Evolutionary conservation across 2,329 filamentous ascomycete genomes (phyloP).

Genomic region (Beauveria pseudobassiana): DNA sequence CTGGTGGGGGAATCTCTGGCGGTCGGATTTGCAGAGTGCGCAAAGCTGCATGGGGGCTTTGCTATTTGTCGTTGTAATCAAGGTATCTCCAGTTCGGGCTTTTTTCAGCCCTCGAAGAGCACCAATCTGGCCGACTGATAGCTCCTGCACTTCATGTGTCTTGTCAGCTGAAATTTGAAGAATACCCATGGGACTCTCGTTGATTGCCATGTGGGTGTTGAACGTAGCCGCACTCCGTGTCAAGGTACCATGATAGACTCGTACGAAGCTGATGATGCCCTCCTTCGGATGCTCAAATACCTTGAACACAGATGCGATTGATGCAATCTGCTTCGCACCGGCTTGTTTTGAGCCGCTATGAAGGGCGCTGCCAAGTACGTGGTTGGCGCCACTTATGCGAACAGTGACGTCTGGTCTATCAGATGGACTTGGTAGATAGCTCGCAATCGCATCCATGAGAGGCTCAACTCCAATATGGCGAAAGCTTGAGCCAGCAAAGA

Average conservation of each 20-base stretch:
- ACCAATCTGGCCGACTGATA: conserved; percentile 84
- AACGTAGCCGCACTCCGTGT: conserved; percentile 68
- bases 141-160: conserved; percentile 72
- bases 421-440: conserved; percentile 75
- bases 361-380: conserved; percentile 31
- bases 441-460: conserved; percentile 78
- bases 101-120: conserved; percentile 85
- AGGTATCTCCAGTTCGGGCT: conserved; percentile 87
- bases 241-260: conserved; percentile 81
- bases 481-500: conserved; percentile 89
- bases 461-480: conserved; percentile 91
- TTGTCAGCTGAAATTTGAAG: conserved; percentile 87
- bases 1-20: conserved; percentile 82
- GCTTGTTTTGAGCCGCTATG: conserved; percentile 29
- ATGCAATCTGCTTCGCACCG: conserved; percentile 27
- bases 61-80: conserved; percentile 62
- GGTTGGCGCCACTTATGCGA: conserved; percentile 51
- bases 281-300: conserved; percentile 82
- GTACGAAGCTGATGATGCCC: conserved; percentile 83
- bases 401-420: conserved; percentile 77
- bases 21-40: conserved; percentile 76
- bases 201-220: conserved; percentile 77
- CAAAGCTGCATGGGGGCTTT: conserved; percentile 57
- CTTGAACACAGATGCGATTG: conserved; percentile 76
- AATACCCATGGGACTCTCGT: conserved; percentile 72